phyloP scores from a whole-genome alignment of 2,329 filamentous ascomycete species.

The Trematosphaeria pertusa region DNA sequence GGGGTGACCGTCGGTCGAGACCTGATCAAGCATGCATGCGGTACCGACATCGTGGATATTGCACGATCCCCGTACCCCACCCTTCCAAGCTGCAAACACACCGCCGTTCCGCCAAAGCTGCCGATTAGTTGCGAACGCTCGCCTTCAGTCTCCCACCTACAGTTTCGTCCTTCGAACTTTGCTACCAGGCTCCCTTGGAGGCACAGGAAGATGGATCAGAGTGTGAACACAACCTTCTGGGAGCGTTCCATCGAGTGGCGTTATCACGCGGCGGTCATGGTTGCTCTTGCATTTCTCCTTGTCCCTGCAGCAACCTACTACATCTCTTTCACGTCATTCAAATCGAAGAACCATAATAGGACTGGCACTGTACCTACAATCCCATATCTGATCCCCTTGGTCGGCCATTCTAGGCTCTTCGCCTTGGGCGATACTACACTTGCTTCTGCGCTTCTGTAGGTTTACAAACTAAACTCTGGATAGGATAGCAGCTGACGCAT shows the following conservation, averaged over 20 bases:
- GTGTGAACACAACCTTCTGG: too few relatives aligned
- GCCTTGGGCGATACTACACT: background rate
- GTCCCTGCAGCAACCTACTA: too few relatives aligned
- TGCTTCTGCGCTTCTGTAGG: background rate
- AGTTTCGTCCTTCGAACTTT: too few relatives aligned
- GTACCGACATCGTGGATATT: too few relatives aligned
- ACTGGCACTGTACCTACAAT: background rate
- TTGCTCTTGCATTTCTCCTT: background rate
- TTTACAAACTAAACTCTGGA: background rate
- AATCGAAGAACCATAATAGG: background rate
- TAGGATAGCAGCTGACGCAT: background rate
- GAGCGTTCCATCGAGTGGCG: too few relatives aligned
- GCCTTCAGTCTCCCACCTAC: background rate
- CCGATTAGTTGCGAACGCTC: background rate
- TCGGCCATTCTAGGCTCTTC: background rate
- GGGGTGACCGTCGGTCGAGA: too few relatives aligned
- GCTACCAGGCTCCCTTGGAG: background rate
- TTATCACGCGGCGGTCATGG: background rate
- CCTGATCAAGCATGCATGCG: too few relatives aligned
- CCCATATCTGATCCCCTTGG: background rate
- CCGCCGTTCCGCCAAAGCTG: background rate
- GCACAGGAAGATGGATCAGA: background rate
- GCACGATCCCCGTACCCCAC: too few relatives aligned
- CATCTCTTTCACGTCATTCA: background rate
- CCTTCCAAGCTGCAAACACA: too few relatives aligned